phyloP scores from a whole-genome alignment of 2,329 filamentous ascomycete genomes.

The Cercospora sesami region DNA sequence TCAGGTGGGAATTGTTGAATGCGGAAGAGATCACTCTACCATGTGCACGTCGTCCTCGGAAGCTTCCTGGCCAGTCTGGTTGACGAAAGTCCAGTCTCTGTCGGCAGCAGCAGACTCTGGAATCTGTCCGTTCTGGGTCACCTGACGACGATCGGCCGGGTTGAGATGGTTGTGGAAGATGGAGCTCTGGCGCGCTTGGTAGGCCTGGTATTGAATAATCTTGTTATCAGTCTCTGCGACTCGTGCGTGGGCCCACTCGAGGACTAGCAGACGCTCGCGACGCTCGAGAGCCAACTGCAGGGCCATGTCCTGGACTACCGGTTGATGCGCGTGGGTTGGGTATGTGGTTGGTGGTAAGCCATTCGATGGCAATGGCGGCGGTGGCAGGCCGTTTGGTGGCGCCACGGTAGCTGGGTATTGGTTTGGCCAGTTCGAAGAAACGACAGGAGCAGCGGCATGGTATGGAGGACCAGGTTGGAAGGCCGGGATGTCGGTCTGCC shows the following conservation, averaged over 20 bases:
- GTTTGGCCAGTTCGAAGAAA: background rate
- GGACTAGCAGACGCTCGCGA: background rate
- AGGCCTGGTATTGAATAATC: background rate
- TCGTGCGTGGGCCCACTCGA: background rate
- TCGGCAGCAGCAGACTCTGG: background rate
- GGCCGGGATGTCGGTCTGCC: background rate
- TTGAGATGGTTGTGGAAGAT: background rate
- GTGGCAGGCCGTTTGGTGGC: background rate
- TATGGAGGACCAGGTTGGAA: background rate
- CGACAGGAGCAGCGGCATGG: background rate
- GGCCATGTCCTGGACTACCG: background rate
- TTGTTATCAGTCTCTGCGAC: background rate
- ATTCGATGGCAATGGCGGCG: background rate
- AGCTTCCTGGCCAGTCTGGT: constrained; percentile 1
- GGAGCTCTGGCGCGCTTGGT: background rate
- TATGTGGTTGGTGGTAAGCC: background rate
- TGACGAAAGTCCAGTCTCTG: background rate
- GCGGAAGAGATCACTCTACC: background rate
- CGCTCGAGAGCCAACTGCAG: background rate
- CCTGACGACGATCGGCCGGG: background rate
- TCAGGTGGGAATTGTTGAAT: background rate
- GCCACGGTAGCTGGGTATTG: background rate
- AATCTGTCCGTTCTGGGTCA: background rate
- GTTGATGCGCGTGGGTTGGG: background rate
- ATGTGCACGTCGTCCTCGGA: constrained; percentile 1